Percentiles rank a stretch among this genome's conserved stretches.
Conservation (phyloP, 805 yeast genomes). For the Saccharomyces paradoxus region DNA sequence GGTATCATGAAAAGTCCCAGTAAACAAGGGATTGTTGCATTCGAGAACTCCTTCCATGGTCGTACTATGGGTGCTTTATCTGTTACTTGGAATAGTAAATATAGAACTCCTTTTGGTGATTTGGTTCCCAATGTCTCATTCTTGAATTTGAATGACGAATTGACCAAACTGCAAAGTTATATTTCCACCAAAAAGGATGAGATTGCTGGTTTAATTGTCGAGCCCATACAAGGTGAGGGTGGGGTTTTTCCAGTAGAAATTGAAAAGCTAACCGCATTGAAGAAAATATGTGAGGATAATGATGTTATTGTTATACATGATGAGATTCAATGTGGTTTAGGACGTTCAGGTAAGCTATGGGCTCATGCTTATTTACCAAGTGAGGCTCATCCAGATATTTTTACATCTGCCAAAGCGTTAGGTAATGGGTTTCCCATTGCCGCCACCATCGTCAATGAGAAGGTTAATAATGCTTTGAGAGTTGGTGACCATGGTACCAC, state of each 20-base stretch:
- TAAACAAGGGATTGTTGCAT: conserved; percentile 77
- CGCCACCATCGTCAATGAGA: conserved; percentile 80
- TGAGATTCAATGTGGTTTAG: conserved; percentile 95
- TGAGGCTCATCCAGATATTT: conserved; percentile 87
- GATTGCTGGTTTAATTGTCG: conserved; percentile 81
- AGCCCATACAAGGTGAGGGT: conserved; percentile 98
- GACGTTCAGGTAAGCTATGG: conserved; percentile 89
- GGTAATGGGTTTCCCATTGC: conserved; percentile 97
- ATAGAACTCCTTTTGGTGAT: conserved; percentile 86
- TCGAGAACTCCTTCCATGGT: conserved; percentile 88
- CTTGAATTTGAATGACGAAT: conserved; percentile 31
- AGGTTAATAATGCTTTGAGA: conserved; percentile 59
- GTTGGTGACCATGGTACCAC: conserved; percentile 98
- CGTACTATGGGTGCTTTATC: conserved; percentile 89
- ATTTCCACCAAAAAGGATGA: conserved; percentile 32
- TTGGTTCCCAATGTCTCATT: conserved; percentile 76
- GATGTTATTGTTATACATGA: conserved; percentile 79
- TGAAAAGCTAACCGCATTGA: conserved; percentile 59
- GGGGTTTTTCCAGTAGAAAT: conserved; percentile 67
- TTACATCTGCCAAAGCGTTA: conserved; percentile 90
- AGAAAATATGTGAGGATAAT: conserved; percentile 55
- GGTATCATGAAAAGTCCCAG: conserved; percentile 49
- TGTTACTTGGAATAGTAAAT: conserved; percentile 87
- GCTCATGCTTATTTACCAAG: conserved; percentile 71
- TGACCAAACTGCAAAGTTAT: conserved; percentile 19